These are phyloP conservation scores for Colletotrichum sojae DNA, from an alignment of 2,329 filamentous ascomycete genomes.

Conservation along the genomic window DNA sequence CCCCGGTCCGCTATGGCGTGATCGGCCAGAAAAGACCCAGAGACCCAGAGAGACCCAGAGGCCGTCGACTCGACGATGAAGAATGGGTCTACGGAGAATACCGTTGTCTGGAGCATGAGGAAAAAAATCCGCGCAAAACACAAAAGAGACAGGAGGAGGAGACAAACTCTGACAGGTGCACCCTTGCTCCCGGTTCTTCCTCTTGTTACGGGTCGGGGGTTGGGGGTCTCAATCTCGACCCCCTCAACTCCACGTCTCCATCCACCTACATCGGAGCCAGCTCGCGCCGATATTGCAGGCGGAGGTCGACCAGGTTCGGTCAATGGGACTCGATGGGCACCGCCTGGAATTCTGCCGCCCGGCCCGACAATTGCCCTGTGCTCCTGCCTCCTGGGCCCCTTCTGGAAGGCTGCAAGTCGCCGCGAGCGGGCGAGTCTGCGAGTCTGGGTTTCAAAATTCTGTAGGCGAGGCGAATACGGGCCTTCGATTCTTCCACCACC, in stretches of 20 bases:
- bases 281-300: constrained; percentile 38
- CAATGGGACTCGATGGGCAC: constrained; percentile 35
- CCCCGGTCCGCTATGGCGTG: constrained; percentile 31
- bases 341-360: constrained; percentile 14
- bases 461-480: constrained; percentile 33
- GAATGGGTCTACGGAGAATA: constrained; percentile 6
- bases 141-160: background rate
- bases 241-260: constrained; percentile 36
- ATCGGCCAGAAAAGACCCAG: constrained; percentile 17
- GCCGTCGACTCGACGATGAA: constrained; percentile 6
- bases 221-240: constrained; percentile 28
- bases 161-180: background rate
- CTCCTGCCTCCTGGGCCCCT: constrained; percentile 26
- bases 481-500: constrained; percentile 29
- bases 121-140: constrained; percentile 23
- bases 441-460: constrained; percentile 29
- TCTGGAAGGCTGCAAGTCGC: constrained; percentile 17
- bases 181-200: constrained; percentile 36
- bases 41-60: background rate
- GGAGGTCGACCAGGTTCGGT: constrained; percentile 9
- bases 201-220: constrained; percentile 29
- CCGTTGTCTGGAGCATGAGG: background rate
- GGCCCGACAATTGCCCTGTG: constrained; percentile 30
- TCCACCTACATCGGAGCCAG: constrained; percentile 34
- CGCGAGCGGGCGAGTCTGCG: constrained; percentile 18